Evolutionary conservation across 2,329 filamentous ascomycete genomes (phyloP), one percentile per base, ranked within the genome.

Genomic region (Cladosporium sp.): DNA sequence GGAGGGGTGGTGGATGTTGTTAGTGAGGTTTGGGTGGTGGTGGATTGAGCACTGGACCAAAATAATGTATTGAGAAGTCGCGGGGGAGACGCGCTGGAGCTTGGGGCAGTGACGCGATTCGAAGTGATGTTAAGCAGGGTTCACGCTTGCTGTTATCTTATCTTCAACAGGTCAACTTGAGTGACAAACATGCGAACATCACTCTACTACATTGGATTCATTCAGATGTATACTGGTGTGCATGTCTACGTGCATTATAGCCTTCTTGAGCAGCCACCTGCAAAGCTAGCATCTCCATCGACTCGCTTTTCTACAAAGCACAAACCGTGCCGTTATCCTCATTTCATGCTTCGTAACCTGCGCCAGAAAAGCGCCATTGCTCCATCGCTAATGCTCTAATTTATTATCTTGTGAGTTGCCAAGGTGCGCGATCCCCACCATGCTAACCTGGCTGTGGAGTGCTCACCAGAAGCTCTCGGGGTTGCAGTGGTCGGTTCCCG

Each of bases 331-430:
- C n/a, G 28, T 34, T 36, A 25, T 63, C 46, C 46, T 34, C 39
- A 39, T 32, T 56, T 63, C 60, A 63, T 63, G 60, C 60, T 56
- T 63, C 60, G 48, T 63, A 56, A 56, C 60, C 49, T 63, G 60
- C 60, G 49, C 49, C 32, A 46, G n/a, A 46, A 61, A 56, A 23
- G 49, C 60, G 60, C 60, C 60, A 63, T 63, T 56, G 26, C 60
- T 48, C 60, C 60, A 63, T 56, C 49, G 60, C 60, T 63, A 56
- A 63, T 63, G 34, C 60, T 28, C 21, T 23, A 61, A 21, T 61
- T 16, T 34, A 34, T 61, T n/a, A 16, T 46, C 39, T 59, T 34
- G 21, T 23, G 10, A 3, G 13, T 7, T 32, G 23, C 3, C 16
- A 30, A 28, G n/a, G 21, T 32, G 8, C 18, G 26, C 51, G 11